These are phyloP conservation scores for Globisporangium canariense DNA, from an alignment of 352 stramenopile species.

Conservation along the genomic window DNA sequence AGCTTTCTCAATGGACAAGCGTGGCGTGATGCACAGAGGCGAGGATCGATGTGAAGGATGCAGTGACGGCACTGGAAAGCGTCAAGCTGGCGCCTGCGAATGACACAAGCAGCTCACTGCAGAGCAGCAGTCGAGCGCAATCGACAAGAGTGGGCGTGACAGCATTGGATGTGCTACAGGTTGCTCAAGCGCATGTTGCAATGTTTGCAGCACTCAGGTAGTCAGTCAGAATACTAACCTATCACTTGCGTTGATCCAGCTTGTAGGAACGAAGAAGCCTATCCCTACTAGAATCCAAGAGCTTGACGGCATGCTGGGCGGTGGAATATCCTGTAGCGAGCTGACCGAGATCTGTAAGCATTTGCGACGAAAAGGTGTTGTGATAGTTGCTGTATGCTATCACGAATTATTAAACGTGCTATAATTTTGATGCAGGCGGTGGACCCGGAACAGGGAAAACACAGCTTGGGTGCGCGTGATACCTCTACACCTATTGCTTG, in stretches of 20 bases:
- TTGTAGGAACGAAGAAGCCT: constrained; percentile 24
- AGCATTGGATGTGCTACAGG: constrained; percentile 45
- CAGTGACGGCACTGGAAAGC: constrained; percentile 29
- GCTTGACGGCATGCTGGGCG: constrained; percentile 60
- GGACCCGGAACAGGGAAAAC: constrained; percentile 73
- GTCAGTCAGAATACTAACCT: not conserved
- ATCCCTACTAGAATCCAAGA: constrained; percentile 42
- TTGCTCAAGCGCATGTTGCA: constrained; percentile 6
- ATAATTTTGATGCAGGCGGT: constrained; percentile 36
- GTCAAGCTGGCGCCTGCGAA: not conserved
- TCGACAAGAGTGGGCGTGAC: constrained; percentile 28
- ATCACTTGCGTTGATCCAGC: constrained; percentile 16
- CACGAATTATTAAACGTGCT: not conserved
- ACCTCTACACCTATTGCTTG: not conserved
- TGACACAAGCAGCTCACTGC: not conserved
- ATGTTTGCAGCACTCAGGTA: not conserved
- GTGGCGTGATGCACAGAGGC: constrained; percentile 22
- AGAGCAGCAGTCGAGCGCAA: not conserved
- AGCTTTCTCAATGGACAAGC: not conserved
- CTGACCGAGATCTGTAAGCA: constrained; percentile 73
- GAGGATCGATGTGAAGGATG: constrained; percentile 37
- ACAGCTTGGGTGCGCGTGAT: constrained; percentile 50
- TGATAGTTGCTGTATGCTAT: not conserved
- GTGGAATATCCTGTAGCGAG: constrained; percentile 64
- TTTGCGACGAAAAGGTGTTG: not conserved